Percentiles rank a stretch among this genome's conserved stretches.
These are phyloP conservation scores for Aspergillus sclerotioniger DNA, from an alignment of 495 filamentous ascomycete species.

Conservation along the genomic window DNA sequence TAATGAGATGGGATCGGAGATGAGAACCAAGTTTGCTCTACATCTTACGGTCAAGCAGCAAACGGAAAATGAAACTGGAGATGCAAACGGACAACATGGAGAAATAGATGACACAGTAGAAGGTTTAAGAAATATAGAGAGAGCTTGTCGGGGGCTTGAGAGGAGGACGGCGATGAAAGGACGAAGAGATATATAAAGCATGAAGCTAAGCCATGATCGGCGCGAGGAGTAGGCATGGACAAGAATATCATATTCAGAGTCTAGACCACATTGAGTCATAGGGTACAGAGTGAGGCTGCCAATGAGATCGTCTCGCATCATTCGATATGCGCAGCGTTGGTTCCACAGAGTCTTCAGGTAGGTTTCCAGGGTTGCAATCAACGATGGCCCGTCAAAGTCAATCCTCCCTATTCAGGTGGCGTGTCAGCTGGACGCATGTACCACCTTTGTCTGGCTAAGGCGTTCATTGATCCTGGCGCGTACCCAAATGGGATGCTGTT, in stretches of 20 bases:
- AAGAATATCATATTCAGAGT: not conserved
- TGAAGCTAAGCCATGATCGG: too few species aligned
- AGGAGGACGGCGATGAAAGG: not conserved
- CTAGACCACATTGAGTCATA: not conserved
- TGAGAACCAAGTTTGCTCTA: too few species aligned
- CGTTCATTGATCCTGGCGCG: not conserved
- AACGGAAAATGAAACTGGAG: not conserved
- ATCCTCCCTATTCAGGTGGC: not conserved
- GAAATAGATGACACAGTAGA: not conserved
- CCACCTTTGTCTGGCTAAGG: not conserved
- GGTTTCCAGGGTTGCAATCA: not conserved
- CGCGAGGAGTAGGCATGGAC: not conserved
- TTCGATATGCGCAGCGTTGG: not conserved
- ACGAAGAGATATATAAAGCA: not conserved
- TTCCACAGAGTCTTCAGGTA: not conserved
- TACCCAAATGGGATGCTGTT: not conserved
- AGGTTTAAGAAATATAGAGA: not conserved
- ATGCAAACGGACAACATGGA: not conserved
- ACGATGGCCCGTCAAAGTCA: not conserved
- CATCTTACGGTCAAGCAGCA: too few species aligned
- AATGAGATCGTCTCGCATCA: not conserved
- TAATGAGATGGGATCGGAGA: too few species aligned
- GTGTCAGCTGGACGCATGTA: not conserved
- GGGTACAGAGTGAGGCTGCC: not conserved
- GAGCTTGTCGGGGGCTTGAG: not conserved